Evolutionary conservation across 495 filamentous ascomycete genomes (phyloP), one percentile per base, ranked within the genome.

Genomic region (Daldinia concentrica): DNA sequence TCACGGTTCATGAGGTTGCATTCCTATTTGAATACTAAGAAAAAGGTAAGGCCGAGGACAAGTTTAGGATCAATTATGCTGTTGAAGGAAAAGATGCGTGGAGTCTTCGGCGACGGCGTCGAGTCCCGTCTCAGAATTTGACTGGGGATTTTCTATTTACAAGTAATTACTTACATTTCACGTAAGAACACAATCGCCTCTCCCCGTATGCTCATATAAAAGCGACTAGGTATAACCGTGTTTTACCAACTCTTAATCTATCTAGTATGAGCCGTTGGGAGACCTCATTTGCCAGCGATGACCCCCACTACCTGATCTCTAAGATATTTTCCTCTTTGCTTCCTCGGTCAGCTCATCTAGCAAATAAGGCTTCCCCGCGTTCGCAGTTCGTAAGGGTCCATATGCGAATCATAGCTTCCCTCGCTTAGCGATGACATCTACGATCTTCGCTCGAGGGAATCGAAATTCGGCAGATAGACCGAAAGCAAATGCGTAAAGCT

Each of bases 311-410:
- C 36, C 8, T 8, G 29, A 57, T 19, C 52, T 56, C 54, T 56
- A 51, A 39, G 32, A 60, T 39, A 64, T 68, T 65, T 39, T 55
- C 54, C 54, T 54, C 37, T 59, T 68, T 45, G 37, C 19, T 3
- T 30, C 60, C 50, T 65, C 50, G 60, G 55, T 65, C 43, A 48
- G 45, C 30, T 14, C 15, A 27, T 50, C 29, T 34, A 67, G 52
- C 34, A 65, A 62, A 68, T 65, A 59, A 52, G 26, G 60, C 61
- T 62, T 64, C 54, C 70, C 70, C 65, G 54, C 54, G 54, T 57
- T 22, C 37, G n/a, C 30, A 56, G 52, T 30, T 56, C 30, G 14
- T 22, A 30, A 57, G 26, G 34, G 30, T 30, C 26, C 30, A 43
- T 19, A 36, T 65, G 60, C 56, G 56, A 68, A 73, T 68, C 65